Evolutionary conservation across 257 asterid genomes (phyloP), one percentile per base, ranked within the genome.

Genomic region (Asclepias syriaca): DNA sequence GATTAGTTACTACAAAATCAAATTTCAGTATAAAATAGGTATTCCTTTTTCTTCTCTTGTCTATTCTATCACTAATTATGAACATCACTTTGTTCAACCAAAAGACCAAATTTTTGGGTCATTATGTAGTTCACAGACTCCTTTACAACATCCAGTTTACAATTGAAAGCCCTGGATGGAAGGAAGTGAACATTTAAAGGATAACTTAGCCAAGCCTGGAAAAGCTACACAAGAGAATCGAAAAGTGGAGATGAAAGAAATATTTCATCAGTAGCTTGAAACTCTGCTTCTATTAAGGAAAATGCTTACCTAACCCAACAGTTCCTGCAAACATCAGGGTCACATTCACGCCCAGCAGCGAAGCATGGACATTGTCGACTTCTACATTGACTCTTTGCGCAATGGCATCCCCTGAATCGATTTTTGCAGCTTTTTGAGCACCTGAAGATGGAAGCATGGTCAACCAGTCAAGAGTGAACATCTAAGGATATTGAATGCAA

Each of bases 341-440:
- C 99, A 63, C 98, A 95, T 84, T 95, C 98, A 48, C 98, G 98
- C 21, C 98, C 97, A 75, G 98, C 97, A 65, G 98, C 99, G 86
- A 90, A 95, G 81, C 99, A 95, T 22, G 99, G 99, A 69, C 99
- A 95, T 80, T 91, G 98, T 71, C 99, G 91, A 81, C 99, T 95
- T 87, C 86, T 88, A 88, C 99, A 92, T 86, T 90, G 99, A 80
- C 99, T 92, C 81, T 95, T 95, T 69, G 98, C 98, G 81, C 99
- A 95, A 78, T 95, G 98, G 49, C 99, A 95, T 78, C 99, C 99
- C 86, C 99, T 81, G 78, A 95, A 95, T 51, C 96, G 90, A 74
- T 95, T 95, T 81, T 95, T 95, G 84, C 99, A 95, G 90, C 86
- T 83, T 78, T 89, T 90, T 73, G 96, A 83, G 83, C 99, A 95